Evolutionary conservation across 2,329 filamentous ascomycete genomes (phyloP).

Genomic region (Aspergillus uvarum): DNA sequence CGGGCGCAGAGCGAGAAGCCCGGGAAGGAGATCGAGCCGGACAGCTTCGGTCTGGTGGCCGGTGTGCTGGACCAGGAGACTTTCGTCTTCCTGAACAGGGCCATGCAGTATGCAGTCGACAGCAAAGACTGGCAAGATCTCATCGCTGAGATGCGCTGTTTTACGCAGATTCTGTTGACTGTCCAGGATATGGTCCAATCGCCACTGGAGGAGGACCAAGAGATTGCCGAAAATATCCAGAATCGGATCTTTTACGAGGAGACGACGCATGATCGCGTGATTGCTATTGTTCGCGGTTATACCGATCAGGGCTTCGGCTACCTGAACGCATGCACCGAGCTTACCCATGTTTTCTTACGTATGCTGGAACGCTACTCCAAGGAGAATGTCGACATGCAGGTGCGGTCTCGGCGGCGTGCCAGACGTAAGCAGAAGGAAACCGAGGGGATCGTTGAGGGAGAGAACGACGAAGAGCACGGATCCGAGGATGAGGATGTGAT

Average conservation of each 20-base stretch:
- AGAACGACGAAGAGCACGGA: slow-evolving; percentile 51
- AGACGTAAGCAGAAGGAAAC: slow-evolving; percentile 65
- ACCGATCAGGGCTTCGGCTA: slow-evolving; percentile 94
- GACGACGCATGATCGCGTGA: slow-evolving; percentile 82
- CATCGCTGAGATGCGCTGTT: slow-evolving; percentile 85
- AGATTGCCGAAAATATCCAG: slow-evolving; percentile 96
- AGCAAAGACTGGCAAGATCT: slow-evolving; percentile 85
- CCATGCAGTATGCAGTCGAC: slow-evolving; percentile 76
- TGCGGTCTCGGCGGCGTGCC: slow-evolving; percentile 75
- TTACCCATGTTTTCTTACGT: slow-evolving; percentile 85
- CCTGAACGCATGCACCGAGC: slow-evolving; percentile 85
- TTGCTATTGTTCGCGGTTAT: slow-evolving; percentile 78
- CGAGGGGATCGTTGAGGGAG: slow-evolving; percentile 42
- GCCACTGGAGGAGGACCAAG: slow-evolving; percentile 84
- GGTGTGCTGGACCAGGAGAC: slow-evolving; percentile 91
- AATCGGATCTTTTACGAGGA: slow-evolving; percentile 99
- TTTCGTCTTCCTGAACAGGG: slow-evolving; percentile 82
- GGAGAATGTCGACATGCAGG: slow-evolving; percentile 89
- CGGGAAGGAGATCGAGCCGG: slow-evolving; percentile 59
- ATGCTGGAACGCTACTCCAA: slow-evolving; percentile 93
- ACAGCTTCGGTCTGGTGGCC: slow-evolving; percentile 83
- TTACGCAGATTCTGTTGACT: slow-evolving; percentile 89
- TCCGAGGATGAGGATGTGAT: slow-evolving; percentile 74
- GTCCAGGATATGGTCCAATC: slow-evolving; percentile 90
- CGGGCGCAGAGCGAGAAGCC: slow-evolving; percentile 49